Conservation (phyloP, 495 filamentous ascomycete species). For the Aspergillus bertholletiae region DNA sequence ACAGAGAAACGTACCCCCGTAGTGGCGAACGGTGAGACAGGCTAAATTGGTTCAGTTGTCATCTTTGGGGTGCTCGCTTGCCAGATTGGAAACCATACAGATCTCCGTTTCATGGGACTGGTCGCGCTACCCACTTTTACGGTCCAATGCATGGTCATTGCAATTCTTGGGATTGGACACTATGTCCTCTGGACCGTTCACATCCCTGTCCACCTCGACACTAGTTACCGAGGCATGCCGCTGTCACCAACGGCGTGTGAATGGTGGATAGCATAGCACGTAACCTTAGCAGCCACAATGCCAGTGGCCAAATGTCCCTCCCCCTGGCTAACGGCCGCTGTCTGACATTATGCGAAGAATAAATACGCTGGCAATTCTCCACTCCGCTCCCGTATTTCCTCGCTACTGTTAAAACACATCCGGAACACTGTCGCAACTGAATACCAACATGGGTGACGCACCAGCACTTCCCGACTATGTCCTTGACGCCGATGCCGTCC, state of each 20-base stretch:
- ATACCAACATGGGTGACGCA: not conserved
- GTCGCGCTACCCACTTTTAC: not conserved
- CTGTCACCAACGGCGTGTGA: not conserved
- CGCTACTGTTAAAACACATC: not conserved
- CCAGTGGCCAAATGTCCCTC: not conserved
- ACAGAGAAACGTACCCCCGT: not conserved
- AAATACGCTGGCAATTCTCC: not conserved
- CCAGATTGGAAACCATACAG: not conserved
- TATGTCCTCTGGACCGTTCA: not conserved
- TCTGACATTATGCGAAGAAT: not conserved
- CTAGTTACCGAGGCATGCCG: not conserved
- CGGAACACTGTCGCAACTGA: not conserved
- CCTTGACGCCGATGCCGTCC: conserved; percentile 54
- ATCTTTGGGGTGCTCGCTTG: not conserved
- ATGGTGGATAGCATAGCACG: not conserved
- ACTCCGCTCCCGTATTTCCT: not conserved
- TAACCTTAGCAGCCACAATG: not conserved
- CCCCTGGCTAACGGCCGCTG: not conserved
- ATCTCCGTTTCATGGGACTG: not conserved
- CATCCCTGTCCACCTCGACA: not conserved
- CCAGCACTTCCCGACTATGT: conserved; percentile 54
- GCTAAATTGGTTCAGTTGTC: no score
- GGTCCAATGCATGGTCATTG: not conserved
- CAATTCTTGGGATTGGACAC: not conserved
- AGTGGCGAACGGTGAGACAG: no score